A percentile compares a stretch with the other conserved stretches of the same genome.
These are phyloP conservation scores for Corrigiola litoralis DNA, from an alignment of 179 eudicot genomes.

Conservation along the genomic window DNA sequence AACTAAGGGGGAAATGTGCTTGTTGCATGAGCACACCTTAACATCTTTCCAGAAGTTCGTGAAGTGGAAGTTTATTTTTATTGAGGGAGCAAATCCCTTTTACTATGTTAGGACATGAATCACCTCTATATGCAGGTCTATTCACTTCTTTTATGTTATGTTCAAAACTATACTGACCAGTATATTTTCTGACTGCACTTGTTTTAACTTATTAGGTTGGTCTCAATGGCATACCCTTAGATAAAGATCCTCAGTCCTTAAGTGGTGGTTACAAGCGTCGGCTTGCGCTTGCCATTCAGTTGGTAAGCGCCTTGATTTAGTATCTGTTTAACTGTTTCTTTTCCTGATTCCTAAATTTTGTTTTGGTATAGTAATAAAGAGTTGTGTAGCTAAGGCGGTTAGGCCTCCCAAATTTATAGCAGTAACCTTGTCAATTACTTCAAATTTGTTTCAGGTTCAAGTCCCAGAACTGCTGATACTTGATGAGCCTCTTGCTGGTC, in stretches of 20 bases:
- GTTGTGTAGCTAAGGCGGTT: not conserved
- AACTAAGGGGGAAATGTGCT: no score
- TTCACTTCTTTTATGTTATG: not conserved
- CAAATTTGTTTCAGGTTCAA: slow-evolving; percentile 55
- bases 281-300: slow-evolving; percentile 90
- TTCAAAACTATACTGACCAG: not conserved
- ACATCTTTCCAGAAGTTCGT: no score
- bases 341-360: not conserved
- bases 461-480: slow-evolving; percentile 77
- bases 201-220: slow-evolving; percentile 54
- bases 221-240: slow-evolving; percentile 70
- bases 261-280: slow-evolving; percentile 99
- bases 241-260: slow-evolving; percentile 85
- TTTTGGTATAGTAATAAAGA: not conserved
- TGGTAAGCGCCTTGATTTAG: slow-evolving; percentile 40
- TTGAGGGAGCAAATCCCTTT: not conserved
- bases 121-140: not conserved
- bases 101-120: not conserved
- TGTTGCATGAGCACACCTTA: no score
- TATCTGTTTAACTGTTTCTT: not conserved
- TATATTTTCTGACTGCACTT: not conserved
- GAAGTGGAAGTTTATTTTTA: no score
- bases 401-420: not conserved
- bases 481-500: slow-evolving; percentile 99
- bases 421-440: not conserved